phyloP scores from a whole-genome alignment of 176 grass and related monocot genomes.

The Eleusine indica region DNA sequence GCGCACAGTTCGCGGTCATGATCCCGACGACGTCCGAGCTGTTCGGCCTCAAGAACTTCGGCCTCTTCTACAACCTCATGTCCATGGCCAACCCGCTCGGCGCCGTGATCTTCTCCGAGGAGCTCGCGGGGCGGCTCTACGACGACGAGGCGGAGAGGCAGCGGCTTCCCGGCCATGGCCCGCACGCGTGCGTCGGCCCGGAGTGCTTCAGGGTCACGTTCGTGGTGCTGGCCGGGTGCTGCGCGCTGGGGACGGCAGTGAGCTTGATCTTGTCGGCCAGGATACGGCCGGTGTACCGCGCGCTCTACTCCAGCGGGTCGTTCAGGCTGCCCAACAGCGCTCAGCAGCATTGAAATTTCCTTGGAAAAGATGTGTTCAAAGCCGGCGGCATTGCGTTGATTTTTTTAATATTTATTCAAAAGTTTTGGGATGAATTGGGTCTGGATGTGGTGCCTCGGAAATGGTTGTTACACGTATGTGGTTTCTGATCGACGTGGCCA shows the following conservation, averaged over 20 bases:
- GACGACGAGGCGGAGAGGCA: slow-evolving; percentile 52
- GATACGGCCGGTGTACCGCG: slow-evolving; percentile 62
- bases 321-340: slow-evolving; percentile 39
- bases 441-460: neutral
- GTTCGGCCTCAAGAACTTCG: slow-evolving; percentile 68
- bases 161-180: neutral
- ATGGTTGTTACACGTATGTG: neutral
- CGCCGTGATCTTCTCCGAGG: slow-evolving; percentile 59
- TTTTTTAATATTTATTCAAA: neutral
- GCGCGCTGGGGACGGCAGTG: slow-evolving; percentile 49
- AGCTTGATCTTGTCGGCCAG: slow-evolving; percentile 52
- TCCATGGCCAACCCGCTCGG: slow-evolving; percentile 62
- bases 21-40: slow-evolving; percentile 65
- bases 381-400: neutral
- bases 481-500: neutral
- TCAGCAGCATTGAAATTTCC: slow-evolving; percentile 3
- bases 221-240: slow-evolving; percentile 52
- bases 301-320: slow-evolving; percentile 55
- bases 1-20: slow-evolving; percentile 66
- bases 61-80: slow-evolving; percentile 74
- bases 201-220: slow-evolving; percentile 62
- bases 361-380: neutral
- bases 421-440: no score
- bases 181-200: slow-evolving; percentile 47
- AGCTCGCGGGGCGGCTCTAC: slow-evolving; percentile 56